Evolutionary conservation across 805 yeast species (phyloP).

Genomic region (Torulaspora microellipsoides): DNA sequence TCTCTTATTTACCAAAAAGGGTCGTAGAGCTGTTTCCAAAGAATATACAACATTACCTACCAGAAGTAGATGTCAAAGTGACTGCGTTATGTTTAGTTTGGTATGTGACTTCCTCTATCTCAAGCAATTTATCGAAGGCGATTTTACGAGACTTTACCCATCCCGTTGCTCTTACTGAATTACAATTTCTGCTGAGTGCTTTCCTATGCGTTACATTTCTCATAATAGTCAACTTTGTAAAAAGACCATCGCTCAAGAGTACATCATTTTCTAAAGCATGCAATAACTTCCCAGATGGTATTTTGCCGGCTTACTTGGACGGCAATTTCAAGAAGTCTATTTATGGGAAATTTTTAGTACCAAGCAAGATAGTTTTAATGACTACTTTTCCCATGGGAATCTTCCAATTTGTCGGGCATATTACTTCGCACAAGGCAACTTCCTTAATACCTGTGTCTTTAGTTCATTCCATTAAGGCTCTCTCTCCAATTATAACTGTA

Average conservation of each 20-base stretch:
- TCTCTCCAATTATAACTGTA: constrained; percentile 87
- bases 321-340: constrained; percentile 31
- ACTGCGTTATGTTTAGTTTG: constrained; percentile 61
- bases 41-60: constrained; percentile 20
- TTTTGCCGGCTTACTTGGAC: constrained; percentile 31
- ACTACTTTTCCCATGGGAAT: constrained; percentile 92
- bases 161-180: constrained; percentile 86
- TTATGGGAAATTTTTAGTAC: constrained; percentile 45
- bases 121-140: constrained; percentile 75
- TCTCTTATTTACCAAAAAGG: constrained; percentile 5
- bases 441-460: constrained; percentile 87
- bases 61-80: constrained; percentile 41
- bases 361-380: constrained; percentile 47
- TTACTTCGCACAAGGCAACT: constrained; percentile 89
- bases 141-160: constrained; percentile 65
- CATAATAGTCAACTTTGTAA: constrained; percentile 39
- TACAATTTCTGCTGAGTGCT: constrained; percentile 76
- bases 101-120: constrained; percentile 77
- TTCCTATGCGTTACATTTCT: constrained; percentile 49
- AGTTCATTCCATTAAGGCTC: constrained; percentile 90
- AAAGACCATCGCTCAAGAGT: constrained; percentile 36
- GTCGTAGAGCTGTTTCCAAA: constrained; percentile 14
- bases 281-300: constrained; percentile 33
- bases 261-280: constrained; percentile 15
- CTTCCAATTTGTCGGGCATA: constrained; percentile 90